Evolutionary conservation across 2,329 filamentous ascomycete species (phyloP).

Genomic region (Mollisia scopiformis): DNA sequence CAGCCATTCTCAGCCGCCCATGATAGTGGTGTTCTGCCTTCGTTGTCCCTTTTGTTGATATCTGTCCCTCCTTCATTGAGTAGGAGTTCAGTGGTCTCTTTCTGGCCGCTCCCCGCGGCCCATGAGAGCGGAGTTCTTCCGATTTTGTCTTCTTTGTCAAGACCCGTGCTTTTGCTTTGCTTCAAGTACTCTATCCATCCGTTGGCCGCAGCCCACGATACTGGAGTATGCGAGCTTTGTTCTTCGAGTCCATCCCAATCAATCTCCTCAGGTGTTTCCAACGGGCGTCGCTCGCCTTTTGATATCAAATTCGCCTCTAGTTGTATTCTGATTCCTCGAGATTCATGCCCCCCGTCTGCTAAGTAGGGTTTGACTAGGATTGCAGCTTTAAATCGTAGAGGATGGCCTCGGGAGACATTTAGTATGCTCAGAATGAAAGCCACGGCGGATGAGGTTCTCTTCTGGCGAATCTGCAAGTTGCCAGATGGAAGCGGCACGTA

Average conservation of each 20-base stretch:
- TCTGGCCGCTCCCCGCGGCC: neutral
- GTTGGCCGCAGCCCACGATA: neutral
- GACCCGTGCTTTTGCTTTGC: neutral
- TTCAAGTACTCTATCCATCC: neutral
- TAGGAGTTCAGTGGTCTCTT: neutral
- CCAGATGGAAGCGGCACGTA: too few species aligned
- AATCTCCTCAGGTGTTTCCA: too few species aligned
- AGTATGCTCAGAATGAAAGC: too few species aligned
- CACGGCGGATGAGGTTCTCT: too few species aligned
- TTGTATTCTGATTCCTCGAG: too few species aligned
- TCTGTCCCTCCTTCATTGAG: neutral
- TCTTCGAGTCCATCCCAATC: neutral
- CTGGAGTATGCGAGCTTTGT: neutral
- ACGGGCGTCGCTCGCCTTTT: too few species aligned
- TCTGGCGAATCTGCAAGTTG: too few species aligned
- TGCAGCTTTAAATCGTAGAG: too few species aligned
- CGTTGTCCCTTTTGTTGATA: neutral
- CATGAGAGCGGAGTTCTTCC: neutral
- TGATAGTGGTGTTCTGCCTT: neutral
- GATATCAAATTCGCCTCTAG: too few species aligned
- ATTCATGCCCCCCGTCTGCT: too few species aligned
- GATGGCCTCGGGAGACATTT: too few species aligned
- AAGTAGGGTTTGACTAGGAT: too few species aligned
- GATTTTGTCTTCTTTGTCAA: neutral
- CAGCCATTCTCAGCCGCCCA: neutral